These are phyloP conservation scores for Reutealis trisperma DNA, from an alignment of 345 rosid genomes.

Conservation along the genomic window DNA sequence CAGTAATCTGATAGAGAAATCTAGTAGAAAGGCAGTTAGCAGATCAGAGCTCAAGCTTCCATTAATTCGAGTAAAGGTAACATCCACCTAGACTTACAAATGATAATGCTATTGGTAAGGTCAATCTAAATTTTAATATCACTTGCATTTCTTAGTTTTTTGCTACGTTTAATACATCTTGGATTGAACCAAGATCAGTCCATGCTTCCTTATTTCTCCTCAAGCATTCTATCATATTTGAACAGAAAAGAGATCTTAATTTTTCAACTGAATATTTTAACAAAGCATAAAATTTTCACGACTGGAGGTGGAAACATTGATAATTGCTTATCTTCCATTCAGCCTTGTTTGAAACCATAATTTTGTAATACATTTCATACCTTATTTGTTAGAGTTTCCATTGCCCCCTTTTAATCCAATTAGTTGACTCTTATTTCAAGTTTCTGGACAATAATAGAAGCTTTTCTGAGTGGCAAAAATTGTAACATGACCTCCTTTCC, in stretches of 20 bases:
- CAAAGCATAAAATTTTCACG: background rate
- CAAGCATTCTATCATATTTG: background rate
- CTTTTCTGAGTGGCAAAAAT: background rate
- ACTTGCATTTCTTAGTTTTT: background rate
- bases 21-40: constrained; percentile 54
- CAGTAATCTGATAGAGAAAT: constrained; percentile 72
- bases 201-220: background rate
- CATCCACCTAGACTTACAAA: constrained; percentile 6
- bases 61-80: constrained; percentile 84
- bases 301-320: background rate
- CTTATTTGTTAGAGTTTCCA: background rate
- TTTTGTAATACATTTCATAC: background rate
- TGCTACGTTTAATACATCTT: background rate
- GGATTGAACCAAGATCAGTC: background rate
- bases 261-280: background rate
- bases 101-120: background rate
- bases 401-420: background rate
- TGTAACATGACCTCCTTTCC: background rate
- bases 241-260: background rate
- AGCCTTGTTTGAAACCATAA: background rate
- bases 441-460: background rate
- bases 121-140: constrained; percentile 12
- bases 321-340: background rate
- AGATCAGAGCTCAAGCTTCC: constrained; percentile 81
- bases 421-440: background rate